Conservation (phyloP, 164 flowering plant genomes). For the Platanus orientalis region DNA sequence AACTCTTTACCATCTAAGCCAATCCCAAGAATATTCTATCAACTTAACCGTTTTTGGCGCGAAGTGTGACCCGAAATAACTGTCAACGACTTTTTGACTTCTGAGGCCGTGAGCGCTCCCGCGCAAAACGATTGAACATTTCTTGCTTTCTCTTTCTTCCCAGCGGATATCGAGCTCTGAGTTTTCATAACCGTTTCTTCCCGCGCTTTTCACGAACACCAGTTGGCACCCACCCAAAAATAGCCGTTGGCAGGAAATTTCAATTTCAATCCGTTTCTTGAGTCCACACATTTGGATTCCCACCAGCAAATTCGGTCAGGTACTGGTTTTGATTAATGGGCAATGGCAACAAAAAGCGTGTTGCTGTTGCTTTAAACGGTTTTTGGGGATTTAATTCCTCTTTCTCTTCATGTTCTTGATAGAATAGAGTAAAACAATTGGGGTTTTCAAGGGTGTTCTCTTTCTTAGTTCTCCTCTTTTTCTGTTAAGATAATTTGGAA, state of each 20-base stretch:
- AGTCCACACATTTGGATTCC: background rate
- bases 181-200: slow-evolving; percentile 5
- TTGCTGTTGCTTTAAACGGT: slow-evolving; percentile 30
- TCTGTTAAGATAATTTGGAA: background rate
- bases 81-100: too few species aligned
- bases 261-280: background rate
- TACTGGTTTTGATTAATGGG: slow-evolving; percentile 15
- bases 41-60: too few species aligned
- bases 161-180: background rate
- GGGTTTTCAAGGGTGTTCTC: background rate
- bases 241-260: background rate
- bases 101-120: too few species aligned
- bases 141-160: too few species aligned
- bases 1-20: too few species aligned
- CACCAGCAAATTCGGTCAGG: background rate
- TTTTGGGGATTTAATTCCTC: slow-evolving; percentile 3
- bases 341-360: slow-evolving; percentile 4
- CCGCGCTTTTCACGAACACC: background rate
- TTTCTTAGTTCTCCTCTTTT: background rate
- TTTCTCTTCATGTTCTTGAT: slow-evolving; percentile 12
- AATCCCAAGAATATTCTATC: too few species aligned
- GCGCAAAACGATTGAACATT: too few species aligned
- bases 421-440: background rate
- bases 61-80: too few species aligned
- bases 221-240: background rate